Percentiles rank a stretch among this genome's conserved stretches.
phyloP scores from a whole-genome alignment of 2,329 filamentous ascomycete species.

The Claviceps citrina region DNA sequence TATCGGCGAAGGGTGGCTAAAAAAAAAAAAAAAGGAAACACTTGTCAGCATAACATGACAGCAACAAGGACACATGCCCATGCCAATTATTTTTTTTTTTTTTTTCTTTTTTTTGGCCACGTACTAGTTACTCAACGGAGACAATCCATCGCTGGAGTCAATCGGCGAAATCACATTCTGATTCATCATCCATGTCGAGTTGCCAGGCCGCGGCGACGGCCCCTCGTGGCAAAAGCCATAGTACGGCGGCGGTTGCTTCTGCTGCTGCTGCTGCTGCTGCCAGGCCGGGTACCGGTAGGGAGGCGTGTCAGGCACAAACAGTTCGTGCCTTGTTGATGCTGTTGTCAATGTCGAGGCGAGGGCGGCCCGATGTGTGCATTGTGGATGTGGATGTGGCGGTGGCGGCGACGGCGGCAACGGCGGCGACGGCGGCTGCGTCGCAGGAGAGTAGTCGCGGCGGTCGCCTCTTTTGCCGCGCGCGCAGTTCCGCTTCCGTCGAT shows the following conservation, averaged over 20 bases:
- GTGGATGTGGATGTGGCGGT: background rate
- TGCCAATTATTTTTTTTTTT: too few relatives aligned
- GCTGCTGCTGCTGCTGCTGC: background rate
- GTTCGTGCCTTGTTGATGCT: background rate
- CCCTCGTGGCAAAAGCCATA: background rate
- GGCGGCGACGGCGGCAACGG: background rate
- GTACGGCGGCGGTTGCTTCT: too few relatives aligned
- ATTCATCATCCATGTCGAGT: background rate
- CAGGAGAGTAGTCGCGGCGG: background rate
- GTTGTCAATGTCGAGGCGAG: background rate
- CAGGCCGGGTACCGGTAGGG: background rate
- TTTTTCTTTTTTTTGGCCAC: background rate
- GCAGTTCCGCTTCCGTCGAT: background rate
- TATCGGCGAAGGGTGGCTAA: conserved; percentile 1
- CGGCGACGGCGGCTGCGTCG: background rate
- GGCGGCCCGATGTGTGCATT: too few relatives aligned
- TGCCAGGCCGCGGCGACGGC: too few relatives aligned
- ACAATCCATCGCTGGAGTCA: background rate
- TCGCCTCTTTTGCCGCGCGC: background rate
- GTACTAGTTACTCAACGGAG: background rate
- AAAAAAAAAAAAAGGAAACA: background rate
- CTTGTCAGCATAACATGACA: too few relatives aligned
- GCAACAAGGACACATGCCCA: too few relatives aligned
- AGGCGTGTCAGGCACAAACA: background rate
- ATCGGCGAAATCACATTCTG: background rate